Evolutionary conservation across 2,329 filamentous ascomycete genomes (phyloP).

Genomic region (Septoria petroselini): DNA sequence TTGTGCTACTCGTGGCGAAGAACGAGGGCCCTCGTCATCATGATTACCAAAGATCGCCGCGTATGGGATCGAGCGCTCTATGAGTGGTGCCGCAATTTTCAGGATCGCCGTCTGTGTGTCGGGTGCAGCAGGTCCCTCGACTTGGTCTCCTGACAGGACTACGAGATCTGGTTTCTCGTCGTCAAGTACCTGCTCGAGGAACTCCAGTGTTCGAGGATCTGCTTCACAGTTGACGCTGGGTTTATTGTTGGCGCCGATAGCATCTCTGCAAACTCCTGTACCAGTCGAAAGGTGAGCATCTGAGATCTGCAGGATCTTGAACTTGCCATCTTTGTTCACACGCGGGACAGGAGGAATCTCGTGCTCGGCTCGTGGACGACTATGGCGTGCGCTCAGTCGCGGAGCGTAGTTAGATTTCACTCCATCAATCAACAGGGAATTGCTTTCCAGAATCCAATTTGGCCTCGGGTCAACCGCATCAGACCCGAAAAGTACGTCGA

Average conservation of each 20-base stretch:
- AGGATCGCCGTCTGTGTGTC: slow-evolving; percentile 92
- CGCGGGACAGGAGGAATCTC: slow-evolving; percentile 63
- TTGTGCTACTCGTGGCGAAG: slow-evolving; percentile 67
- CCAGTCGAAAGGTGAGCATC: slow-evolving; percentile 93
- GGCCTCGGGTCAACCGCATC: slow-evolving; percentile 86
- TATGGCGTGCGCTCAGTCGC: slow-evolving; percentile 74
- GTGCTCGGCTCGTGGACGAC: slow-evolving; percentile 60
- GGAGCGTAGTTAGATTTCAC: slow-evolving; percentile 62
- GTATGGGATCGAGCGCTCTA: slow-evolving; percentile 85
- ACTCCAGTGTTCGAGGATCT: slow-evolving; percentile 86
- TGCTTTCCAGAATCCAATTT: slow-evolving; percentile 77
- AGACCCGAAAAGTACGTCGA: slow-evolving; percentile 85
- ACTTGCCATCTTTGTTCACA: slow-evolving; percentile 83
- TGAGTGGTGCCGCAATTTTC: slow-evolving; percentile 82
- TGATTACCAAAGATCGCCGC: slow-evolving; percentile 96
- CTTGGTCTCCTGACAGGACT: slow-evolving; percentile 86
- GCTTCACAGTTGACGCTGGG: slow-evolving; percentile 68
- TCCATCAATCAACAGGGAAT: slow-evolving; percentile 67
- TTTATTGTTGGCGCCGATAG: slow-evolving; percentile 54
- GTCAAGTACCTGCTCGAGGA: slow-evolving; percentile 77
- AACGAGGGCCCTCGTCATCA: slow-evolving; percentile 71
- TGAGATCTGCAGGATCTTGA: slow-evolving; percentile 96
- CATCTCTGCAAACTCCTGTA: slow-evolving; percentile 77
- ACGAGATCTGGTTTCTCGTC: slow-evolving; percentile 93
- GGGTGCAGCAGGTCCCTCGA: slow-evolving; percentile 88